Conservation (phyloP, 257 asterid genomes). For the Plantago elongata region DNA sequence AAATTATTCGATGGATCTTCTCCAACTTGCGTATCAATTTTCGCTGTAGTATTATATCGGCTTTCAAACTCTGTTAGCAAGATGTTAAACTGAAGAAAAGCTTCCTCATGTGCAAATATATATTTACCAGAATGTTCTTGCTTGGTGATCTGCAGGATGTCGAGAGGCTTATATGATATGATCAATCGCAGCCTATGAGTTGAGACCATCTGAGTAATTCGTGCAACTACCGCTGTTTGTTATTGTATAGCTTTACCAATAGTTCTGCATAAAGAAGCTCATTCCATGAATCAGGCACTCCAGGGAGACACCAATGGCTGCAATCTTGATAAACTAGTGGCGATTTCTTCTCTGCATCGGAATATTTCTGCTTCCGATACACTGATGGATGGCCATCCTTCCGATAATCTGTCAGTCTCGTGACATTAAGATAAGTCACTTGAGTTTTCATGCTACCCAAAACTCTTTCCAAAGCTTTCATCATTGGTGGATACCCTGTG, state of each 20-base stretch:
- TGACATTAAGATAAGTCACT: conserved; percentile 52
- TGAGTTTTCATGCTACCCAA: conserved; percentile 50
- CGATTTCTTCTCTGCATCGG: conserved; percentile 33
- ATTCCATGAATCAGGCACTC: conserved; percentile 76
- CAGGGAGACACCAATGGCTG: conserved; percentile 85
- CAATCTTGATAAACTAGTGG: conserved; percentile 54
- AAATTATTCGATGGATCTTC: conserved; percentile 29
- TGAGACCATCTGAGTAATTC: background rate
- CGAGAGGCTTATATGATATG: too few relatives aligned
- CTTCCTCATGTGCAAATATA: conserved; percentile 1
- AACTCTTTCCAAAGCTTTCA: conserved; percentile 48
- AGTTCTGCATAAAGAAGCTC: conserved; percentile 58
- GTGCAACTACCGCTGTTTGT: conserved; percentile 20
- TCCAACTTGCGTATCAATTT: conserved; percentile 14
- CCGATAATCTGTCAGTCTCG: conserved; percentile 57
- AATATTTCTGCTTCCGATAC: conserved; percentile 34
- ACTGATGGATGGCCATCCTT: conserved; percentile 77
- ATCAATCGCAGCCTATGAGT: too few relatives aligned
- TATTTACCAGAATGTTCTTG: conserved; percentile 9
- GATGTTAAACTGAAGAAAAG: conserved; percentile 5
- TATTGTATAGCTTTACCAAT: conserved; percentile 30
- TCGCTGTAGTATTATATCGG: too few relatives aligned
- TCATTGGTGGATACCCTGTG: conserved; percentile 44
- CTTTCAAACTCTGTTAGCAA: background rate
- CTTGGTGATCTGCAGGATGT: background rate